Evolutionary conservation across 768 basidiomycete genomes (phyloP), one percentile per base, ranked within the genome.

Genomic region (Kwoniella sp.): DNA sequence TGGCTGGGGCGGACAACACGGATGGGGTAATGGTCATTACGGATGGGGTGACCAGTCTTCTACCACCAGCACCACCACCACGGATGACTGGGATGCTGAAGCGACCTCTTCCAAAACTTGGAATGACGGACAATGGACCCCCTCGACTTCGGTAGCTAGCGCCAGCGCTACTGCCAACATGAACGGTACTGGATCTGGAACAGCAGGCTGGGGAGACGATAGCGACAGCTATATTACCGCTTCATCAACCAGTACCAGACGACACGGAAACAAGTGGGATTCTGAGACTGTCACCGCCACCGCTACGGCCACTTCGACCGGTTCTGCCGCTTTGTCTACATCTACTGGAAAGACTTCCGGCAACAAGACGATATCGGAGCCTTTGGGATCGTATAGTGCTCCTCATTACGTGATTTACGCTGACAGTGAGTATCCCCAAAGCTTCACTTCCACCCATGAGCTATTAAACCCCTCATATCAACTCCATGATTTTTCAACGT

Each of bases 391-490:
- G 21, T 60, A 30, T 50, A 49, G 46, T 25, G 68, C 71, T 3
- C 70, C 73, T 25, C 76, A 73, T 51, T 69, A 71, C 37, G 76
- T 77, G 21, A 65, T 76, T 46, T 77, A 77, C 62, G 54, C 70
- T 13, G 76, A 77, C 59, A 24, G 69, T 71, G 46, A 68, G 67
- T 64, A 17, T n/a, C 46, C n/a, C n/a, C n/a, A n/a, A n/a, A n/a
- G n/a, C n/a, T n/a, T n/a, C n/a, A n/a, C n/a, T n/a, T n/a, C n/a
- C n/a, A n/a, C n/a, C n/a, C n/a, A n/a, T n/a, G n/a, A n/a, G n/a
- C n/a, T n/a, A n/a, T n/a, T n/a, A n/a, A n/a, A n/a, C n/a, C n/a
- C n/a, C n/a, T n/a, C n/a, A n/a, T n/a, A n/a, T n/a, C n/a, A n/a
- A n/a, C n/a, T n/a, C n/a, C n/a, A n/a, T n/a, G n/a, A n/a, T n/a